Percentiles rank a stretch among this genome's conserved stretches.
Evolutionary conservation across 306 rosid species (phyloP).

Genomic region (Vigna trinervia): DNA sequence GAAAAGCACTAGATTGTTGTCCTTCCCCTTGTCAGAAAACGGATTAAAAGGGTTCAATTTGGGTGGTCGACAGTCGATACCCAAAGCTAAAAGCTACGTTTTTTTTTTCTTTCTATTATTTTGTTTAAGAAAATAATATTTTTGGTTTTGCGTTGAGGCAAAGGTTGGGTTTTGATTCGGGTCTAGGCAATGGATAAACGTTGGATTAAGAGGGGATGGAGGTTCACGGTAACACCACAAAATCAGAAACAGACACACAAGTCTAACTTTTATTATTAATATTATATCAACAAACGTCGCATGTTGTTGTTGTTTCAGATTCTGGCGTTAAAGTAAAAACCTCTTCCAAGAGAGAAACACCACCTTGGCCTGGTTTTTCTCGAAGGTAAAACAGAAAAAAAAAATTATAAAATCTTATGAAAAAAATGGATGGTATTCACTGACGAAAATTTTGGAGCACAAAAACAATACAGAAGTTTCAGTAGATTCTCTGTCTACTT

Average conservation of each 20-base stretch:
- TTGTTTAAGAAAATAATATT: neutral
- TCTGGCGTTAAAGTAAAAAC: constrained; percentile 30
- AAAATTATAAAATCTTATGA: neutral
- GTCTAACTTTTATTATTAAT: neutral
- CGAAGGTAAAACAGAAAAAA: neutral
- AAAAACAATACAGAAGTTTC: neutral
- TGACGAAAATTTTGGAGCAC: neutral
- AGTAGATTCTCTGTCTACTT: neutral
- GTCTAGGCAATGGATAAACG: constrained; percentile 28
- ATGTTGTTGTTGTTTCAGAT: constrained; percentile 4
- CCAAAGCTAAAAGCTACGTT: constrained; percentile 30
- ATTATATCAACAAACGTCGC: neutral
- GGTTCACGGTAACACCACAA: neutral
- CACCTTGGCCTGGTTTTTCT: constrained; percentile 16
- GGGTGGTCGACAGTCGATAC: constrained; percentile 27
- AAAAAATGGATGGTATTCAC: neutral
- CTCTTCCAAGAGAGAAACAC: constrained; percentile 22
- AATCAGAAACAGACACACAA: constrained; percentile 21
- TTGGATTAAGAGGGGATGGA: constrained; percentile 23
- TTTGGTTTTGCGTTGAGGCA: constrained; percentile 20
- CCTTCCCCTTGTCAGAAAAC: constrained; percentile 1
- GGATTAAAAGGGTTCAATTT: constrained; percentile 7
- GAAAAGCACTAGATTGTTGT: constrained; percentile 6
- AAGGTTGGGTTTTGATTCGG: constrained; percentile 30
- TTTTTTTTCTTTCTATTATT: neutral